phyloP scores from a whole-genome alignment of 441 rosid genomes.

The Caryocar brasiliense region DNA sequence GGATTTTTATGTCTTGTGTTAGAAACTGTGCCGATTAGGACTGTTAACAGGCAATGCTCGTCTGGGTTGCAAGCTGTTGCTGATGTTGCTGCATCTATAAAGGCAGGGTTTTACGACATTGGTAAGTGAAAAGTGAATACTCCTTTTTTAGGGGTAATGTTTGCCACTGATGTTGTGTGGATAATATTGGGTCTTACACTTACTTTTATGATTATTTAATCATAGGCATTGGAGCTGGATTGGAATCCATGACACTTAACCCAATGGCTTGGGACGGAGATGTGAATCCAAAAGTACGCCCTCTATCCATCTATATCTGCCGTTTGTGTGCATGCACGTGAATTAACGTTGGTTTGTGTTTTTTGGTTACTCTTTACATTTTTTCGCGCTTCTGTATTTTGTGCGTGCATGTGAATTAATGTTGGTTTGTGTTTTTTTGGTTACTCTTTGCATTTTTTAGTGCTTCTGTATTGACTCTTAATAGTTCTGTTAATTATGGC shows the following conservation, averaged over 20 bases:
- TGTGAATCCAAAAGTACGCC: slow-evolving; percentile 76
- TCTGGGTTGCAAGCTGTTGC: slow-evolving; percentile 99
- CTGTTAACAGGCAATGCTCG: slow-evolving; percentile 94
- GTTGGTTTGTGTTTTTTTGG: too few relatives aligned
- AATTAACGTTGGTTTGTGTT: too few relatives aligned
- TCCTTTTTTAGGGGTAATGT: not conserved
- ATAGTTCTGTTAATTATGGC: slow-evolving; percentile 10
- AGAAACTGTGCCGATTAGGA: slow-evolving; percentile 86
- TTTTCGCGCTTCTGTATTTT: too few relatives aligned
- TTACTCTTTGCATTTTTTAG: too few relatives aligned
- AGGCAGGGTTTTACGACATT: slow-evolving; percentile 93
- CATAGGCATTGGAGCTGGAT: slow-evolving; percentile 91
- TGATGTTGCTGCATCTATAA: slow-evolving; percentile 96
- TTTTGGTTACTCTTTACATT: too few relatives aligned
- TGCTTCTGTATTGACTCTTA: too few relatives aligned
- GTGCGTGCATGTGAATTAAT: too few relatives aligned
- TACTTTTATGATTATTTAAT: not conserved
- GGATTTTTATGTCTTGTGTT: slow-evolving; percentile 2
- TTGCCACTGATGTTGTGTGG: not conserved
- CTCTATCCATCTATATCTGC: not conserved
- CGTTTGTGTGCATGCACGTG: too few relatives aligned
- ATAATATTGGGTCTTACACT: not conserved
- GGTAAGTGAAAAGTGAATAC: slow-evolving; percentile 28
- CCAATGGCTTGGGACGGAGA: slow-evolving; percentile 78
- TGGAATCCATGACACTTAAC: slow-evolving; percentile 88